Percentiles rank a stretch among this genome's conserved stretches.
Conservation (phyloP, 2,329 filamentous ascomycete genomes). For the Leptographium lundbergii region DNA sequence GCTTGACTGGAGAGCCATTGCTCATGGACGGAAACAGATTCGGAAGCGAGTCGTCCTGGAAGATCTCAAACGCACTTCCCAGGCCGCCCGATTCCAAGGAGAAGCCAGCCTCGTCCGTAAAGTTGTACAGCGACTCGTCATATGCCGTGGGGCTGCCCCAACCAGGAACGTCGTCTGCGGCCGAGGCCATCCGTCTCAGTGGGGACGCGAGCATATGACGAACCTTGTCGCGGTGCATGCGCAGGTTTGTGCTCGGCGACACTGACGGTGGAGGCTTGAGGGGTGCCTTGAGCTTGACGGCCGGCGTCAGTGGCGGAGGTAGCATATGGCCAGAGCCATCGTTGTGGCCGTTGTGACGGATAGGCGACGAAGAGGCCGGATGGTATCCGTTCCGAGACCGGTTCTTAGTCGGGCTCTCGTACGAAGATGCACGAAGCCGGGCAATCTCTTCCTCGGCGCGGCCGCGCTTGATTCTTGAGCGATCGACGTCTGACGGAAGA, state of each 20-base stretch:
- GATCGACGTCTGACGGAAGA: constrained; percentile 62
- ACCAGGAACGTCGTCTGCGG: constrained; percentile 21
- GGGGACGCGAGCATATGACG: constrained; percentile 72
- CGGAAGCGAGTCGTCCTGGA: constrained; percentile 31
- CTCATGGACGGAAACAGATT: constrained; percentile 33
- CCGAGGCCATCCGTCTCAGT: constrained; percentile 29
- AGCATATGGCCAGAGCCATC: constrained; percentile 43
- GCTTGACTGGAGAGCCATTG: constrained; percentile 55
- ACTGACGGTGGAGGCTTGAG: constrained; percentile 55
- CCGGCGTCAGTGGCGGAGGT: constrained; percentile 63
- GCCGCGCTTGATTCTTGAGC: constrained; percentile 72
- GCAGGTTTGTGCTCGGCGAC: constrained; percentile 85
- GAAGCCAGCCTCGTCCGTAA: constrained; percentile 34
- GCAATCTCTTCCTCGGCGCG: constrained; percentile 94
- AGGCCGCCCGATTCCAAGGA: constrained; percentile 39
- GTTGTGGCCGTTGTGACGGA: constrained; percentile 34
- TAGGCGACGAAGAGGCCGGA: constrained; percentile 54
- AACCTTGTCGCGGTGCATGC: constrained; percentile 76
- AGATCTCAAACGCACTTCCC: constrained; percentile 37
- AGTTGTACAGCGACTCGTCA: constrained; percentile 41
- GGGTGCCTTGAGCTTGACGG: constrained; percentile 64
- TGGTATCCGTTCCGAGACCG: constrained; percentile 39
- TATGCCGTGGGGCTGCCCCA: constrained; percentile 58
- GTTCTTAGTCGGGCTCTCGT: constrained; percentile 74
- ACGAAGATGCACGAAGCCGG: constrained; percentile 80